Evolutionary conservation across 768 basidiomycete genomes (phyloP).

Genomic region (Mycena galericulata): DNA sequence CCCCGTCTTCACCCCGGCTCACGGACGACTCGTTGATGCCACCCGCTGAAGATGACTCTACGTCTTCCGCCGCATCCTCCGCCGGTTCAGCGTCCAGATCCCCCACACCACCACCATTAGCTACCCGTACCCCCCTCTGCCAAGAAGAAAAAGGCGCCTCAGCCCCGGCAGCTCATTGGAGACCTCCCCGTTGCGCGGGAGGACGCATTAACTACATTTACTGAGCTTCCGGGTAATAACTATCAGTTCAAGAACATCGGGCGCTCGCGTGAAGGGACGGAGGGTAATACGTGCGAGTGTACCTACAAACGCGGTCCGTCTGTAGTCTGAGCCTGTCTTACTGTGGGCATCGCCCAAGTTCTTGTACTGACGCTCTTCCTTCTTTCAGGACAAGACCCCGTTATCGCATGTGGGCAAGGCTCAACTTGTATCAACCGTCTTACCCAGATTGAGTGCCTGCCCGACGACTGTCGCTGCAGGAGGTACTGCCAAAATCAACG

Average conservation of each 20-base stretch:
- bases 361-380: slow-evolving; percentile 26
- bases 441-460: slow-evolving; percentile 96
- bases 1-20: not conserved
- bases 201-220: slow-evolving; percentile 78
- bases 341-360: slow-evolving; percentile 35
- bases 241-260: slow-evolving; percentile 92
- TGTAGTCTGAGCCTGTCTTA: slow-evolving; percentile 13
- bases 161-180: slow-evolving; percentile 76
- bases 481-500: slow-evolving; percentile 92
- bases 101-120: slow-evolving; percentile 53
- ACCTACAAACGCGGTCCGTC: slow-evolving; percentile 83
- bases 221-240: slow-evolving; percentile 79
- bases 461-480: slow-evolving; percentile 88
- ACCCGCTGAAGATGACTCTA: slow-evolving; percentile 37
- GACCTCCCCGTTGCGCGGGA: slow-evolving; percentile 83
- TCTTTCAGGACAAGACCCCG: slow-evolving; percentile 66
- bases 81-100: slow-evolving; percentile 51
- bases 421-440: slow-evolving; percentile 98
- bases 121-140: slow-evolving; percentile 38
- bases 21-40: slow-evolving; percentile 23
- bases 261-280: slow-evolving; percentile 87
- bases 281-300: slow-evolving; percentile 98
- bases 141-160: slow-evolving; percentile 51
- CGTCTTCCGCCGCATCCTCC: slow-evolving; percentile 49
- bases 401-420: slow-evolving; percentile 82